Evolutionary conservation across 2,329 filamentous ascomycete genomes (phyloP).

Genomic region (Aspergillus chevalieri): DNA sequence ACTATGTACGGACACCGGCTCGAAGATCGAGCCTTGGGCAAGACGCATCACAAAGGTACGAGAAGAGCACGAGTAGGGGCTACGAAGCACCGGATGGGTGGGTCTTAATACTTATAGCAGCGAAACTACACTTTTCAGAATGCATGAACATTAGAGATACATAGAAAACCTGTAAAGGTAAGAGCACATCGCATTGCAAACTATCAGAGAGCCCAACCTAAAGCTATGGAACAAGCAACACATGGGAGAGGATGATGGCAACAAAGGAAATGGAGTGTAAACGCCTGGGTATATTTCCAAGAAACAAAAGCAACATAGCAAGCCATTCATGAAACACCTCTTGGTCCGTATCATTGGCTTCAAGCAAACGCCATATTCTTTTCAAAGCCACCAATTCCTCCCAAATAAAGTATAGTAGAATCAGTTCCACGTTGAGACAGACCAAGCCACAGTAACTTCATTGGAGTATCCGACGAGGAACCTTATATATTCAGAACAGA

Average conservation of each 20-base stretch:
- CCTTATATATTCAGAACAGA: constrained; percentile 13
- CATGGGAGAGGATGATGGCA: constrained; percentile 1
- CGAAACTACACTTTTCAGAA: too few relatives aligned
- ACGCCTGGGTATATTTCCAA: constrained; percentile 33
- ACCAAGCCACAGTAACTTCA: constrained; percentile 17
- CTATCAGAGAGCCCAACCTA: neutral
- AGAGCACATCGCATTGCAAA: neutral
- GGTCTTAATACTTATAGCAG: too few relatives aligned
- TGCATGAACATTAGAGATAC: too few relatives aligned
- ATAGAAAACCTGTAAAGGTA: too few relatives aligned
- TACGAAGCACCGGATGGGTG: too few relatives aligned
- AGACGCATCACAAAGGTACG: too few relatives aligned
- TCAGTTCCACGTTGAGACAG: constrained; percentile 13
- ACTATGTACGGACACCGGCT: too few relatives aligned
- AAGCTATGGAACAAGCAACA: neutral
- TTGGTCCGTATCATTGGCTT: constrained; percentile 20
- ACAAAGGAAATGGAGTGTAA: constrained; percentile 12
- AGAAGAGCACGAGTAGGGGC: too few relatives aligned
- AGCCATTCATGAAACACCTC: constrained; percentile 26
- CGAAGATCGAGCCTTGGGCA: too few relatives aligned
- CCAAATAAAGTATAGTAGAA: constrained; percentile 1
- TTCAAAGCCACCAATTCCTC: constrained; percentile 14
- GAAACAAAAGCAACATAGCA: constrained; percentile 16
- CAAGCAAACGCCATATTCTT: constrained; percentile 29
- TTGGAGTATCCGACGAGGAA: constrained; percentile 14